Conservation (phyloP, 2,329 filamentous ascomycete species). For the Ascochyta lentis region DNA sequence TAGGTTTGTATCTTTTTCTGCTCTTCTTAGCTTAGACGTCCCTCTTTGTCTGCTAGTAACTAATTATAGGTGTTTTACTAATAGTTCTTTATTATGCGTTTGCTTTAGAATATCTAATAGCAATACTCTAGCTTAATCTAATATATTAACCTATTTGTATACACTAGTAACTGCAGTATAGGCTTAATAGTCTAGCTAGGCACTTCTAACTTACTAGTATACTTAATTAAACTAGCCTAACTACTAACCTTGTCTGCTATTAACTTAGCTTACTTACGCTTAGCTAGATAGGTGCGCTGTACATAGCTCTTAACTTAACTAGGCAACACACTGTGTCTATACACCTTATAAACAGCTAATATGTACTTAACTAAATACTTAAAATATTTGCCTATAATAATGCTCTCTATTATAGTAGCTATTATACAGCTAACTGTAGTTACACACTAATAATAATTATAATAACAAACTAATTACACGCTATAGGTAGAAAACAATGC, state of each 20-base stretch:
- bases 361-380: conserved; percentile 1
- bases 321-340: neutral
- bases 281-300: too few species aligned
- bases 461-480: neutral
- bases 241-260: neutral
- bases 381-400: neutral
- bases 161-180: neutral
- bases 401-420: neutral
- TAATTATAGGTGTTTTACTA: conserved; percentile 3
- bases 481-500: too few species aligned
- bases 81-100: conserved; percentile 10
- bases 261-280: too few species aligned
- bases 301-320: neutral
- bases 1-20: neutral
- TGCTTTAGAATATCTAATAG: conserved; percentile 4
- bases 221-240: conserved; percentile 1
- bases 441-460: too few species aligned
- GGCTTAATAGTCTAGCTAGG: conserved; percentile 2
- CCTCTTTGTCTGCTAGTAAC: neutral
- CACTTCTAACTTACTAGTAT: neutral
- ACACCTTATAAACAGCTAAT: neutral
- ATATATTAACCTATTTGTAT: conserved; percentile 4
- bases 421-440: too few species aligned
- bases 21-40: neutral
- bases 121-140: neutral